Conservation (phyloP, 2,329 filamentous ascomycete genomes). For the Hyphodiscus sp. region DNA sequence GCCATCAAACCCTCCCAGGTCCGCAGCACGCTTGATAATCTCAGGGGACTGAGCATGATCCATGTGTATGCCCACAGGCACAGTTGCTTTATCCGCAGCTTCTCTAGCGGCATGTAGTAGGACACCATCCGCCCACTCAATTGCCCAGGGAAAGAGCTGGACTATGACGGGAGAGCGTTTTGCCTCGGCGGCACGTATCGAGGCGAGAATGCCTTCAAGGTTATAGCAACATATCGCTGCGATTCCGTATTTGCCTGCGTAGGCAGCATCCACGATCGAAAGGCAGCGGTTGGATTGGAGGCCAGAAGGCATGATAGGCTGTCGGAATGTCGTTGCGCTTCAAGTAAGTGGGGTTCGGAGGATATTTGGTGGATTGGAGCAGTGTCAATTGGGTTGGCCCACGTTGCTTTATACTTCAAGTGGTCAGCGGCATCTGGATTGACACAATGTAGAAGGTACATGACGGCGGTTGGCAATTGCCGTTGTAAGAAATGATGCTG, state of each 20-base stretch:
- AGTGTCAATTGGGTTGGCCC: not conserved
- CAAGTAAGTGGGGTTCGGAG: not conserved
- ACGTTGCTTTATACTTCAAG: not conserved
- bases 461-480: not conserved
- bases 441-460: not conserved
- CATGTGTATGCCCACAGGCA: slow-evolving; percentile 57
- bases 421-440: not conserved
- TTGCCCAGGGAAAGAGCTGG: slow-evolving; percentile 66
- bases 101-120: slow-evolving; percentile 44
- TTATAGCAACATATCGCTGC: slow-evolving; percentile 45
- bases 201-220: slow-evolving; percentile 62
- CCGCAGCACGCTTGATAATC: slow-evolving; percentile 49
- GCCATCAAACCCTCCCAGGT: slow-evolving; percentile 50
- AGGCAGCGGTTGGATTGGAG: not conserved
- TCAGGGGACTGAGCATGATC: slow-evolving; percentile 59
- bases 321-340: not conserved
- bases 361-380: not conserved
- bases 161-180: slow-evolving; percentile 61
- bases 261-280: not conserved
- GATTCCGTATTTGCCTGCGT: not conserved
- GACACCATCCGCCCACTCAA: slow-evolving; percentile 53
- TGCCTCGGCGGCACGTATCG: slow-evolving; percentile 60
- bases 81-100: slow-evolving; percentile 47
- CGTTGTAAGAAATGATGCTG: not conserved
- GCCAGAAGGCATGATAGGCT: not conserved